These are phyloP conservation scores for Mortierella sp. DNA, from an alignment of 371 early-diverging fungal species.

Conservation along the genomic window DNA sequence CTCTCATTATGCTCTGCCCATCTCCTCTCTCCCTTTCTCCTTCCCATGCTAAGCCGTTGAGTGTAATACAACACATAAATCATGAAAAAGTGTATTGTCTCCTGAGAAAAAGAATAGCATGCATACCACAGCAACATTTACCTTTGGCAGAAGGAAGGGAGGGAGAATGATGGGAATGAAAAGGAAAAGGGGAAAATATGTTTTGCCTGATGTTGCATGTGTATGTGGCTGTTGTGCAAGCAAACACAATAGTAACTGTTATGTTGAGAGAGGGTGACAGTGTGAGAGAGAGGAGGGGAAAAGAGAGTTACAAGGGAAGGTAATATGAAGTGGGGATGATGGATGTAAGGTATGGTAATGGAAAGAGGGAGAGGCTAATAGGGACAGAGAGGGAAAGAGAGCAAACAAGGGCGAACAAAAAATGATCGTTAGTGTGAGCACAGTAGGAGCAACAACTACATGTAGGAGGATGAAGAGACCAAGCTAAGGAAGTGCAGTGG, in stretches of 20 bases:
- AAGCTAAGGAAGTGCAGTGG: neutral
- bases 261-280: neutral
- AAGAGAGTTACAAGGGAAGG: neutral
- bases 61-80: neutral
- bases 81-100: neutral
- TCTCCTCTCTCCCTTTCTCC: neutral
- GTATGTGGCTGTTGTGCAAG: neutral
- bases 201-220: neutral
- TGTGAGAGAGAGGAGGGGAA: neutral
- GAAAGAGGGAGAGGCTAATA: neutral
- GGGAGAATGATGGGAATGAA: neutral
- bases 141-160: neutral
- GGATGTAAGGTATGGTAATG: neutral
- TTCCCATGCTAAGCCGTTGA: neutral
- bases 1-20: neutral
- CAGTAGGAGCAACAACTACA: neutral
- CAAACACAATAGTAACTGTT: neutral
- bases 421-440: constrained; percentile 2
- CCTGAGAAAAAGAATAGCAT: neutral
- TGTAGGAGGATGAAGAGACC: neutral
- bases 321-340: neutral
- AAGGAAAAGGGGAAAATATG: neutral
- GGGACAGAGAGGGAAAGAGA: neutral
- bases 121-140: constrained; percentile 11
- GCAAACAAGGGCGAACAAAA: neutral